These are phyloP conservation scores for Scorias spongiosa DNA, from an alignment of 2,329 filamentous ascomycete species.

Conservation along the genomic window DNA sequence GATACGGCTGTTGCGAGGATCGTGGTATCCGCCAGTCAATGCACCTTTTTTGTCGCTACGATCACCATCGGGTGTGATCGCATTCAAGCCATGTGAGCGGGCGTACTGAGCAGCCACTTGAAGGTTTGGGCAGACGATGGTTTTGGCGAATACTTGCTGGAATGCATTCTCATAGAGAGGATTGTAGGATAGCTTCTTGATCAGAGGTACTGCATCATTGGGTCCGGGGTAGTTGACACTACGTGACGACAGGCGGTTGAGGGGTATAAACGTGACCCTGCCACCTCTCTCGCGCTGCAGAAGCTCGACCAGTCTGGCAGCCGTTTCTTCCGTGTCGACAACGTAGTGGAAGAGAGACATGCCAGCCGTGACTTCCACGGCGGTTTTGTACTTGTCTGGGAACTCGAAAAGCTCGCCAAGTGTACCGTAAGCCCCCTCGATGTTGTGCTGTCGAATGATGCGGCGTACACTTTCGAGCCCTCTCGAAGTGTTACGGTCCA, in stretches of 20 bases:
- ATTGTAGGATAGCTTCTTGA: constrained; percentile 74
- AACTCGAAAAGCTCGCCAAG: constrained; percentile 86
- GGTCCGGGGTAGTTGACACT: constrained; percentile 63
- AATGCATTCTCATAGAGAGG: constrained; percentile 68
- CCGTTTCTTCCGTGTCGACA: constrained; percentile 80
- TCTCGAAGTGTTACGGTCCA: constrained; percentile 76
- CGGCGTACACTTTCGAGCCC: constrained; percentile 77
- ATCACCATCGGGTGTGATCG: constrained; percentile 89
- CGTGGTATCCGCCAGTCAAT: constrained; percentile 87
- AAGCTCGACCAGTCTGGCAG: constrained; percentile 63
- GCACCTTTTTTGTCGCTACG: constrained; percentile 90
- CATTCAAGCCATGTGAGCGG: constrained; percentile 77
- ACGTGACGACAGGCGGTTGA: constrained; percentile 63
- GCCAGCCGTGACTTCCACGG: constrained; percentile 85
- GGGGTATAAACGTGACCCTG: constrained; percentile 84
- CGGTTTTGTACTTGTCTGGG: constrained; percentile 67
- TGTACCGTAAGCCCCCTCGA: constrained; percentile 82
- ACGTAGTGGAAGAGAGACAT: constrained; percentile 91
- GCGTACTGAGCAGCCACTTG: constrained; percentile 81
- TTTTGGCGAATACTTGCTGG: constrained; percentile 88
- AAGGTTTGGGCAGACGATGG: constrained; percentile 83
- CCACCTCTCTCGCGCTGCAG: constrained; percentile 69
- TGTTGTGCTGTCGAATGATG: constrained; percentile 61
- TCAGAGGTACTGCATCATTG: constrained; percentile 72
- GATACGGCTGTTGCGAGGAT: constrained; percentile 72